Percentiles rank a stretch among this genome's conserved stretches.
These are phyloP conservation scores for Suillus luteus DNA, from an alignment of 768 basidiomycete species.

Conservation along the genomic window DNA sequence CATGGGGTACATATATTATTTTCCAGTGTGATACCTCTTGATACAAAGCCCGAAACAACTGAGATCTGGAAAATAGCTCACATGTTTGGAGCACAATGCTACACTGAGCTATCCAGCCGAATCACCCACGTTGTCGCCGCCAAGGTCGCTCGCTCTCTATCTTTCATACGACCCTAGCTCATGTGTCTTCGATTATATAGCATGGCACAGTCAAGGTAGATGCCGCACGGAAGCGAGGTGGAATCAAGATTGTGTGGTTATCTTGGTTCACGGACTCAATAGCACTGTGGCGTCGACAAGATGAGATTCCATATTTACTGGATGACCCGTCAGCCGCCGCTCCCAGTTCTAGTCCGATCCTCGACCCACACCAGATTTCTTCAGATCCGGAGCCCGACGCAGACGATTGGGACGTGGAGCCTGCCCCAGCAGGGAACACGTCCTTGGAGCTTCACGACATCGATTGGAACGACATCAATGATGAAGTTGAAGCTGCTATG, in stretches of 20 bases:
- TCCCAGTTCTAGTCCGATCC: conserved; percentile 44
- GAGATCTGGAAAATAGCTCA: conserved; percentile 86
- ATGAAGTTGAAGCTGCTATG: conserved; percentile 87
- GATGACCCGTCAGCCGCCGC: conserved; percentile 53
- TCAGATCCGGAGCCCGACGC: conserved; percentile 68
- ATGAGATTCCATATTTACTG: conserved; percentile 76
- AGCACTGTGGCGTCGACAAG: conserved; percentile 82
- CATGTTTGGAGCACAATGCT: conserved; percentile 86
- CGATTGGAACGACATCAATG: conserved; percentile 82
- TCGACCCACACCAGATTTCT: conserved; percentile 54
- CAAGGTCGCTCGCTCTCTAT: conserved; percentile 53
- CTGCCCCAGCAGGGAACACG: conserved; percentile 32
- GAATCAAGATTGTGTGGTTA: conserved; percentile 83
- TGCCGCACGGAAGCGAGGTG: conserved; percentile 71
- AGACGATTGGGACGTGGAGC: conserved; percentile 66
- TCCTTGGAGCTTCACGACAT: conserved; percentile 59
- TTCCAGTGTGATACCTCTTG: conserved; percentile 94
- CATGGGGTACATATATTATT: conserved; percentile 83
- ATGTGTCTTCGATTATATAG: conserved; percentile 39
- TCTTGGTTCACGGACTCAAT: conserved; percentile 90
- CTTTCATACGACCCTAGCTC: conserved; percentile 11
- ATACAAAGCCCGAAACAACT: conserved; percentile 72
- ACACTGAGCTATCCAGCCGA: conserved; percentile 60
- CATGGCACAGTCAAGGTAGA: conserved; percentile 92
- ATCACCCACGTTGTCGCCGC: conserved; percentile 93